Evolutionary conservation across 225 moss, liverwort and hornwort genomes (phyloP), one percentile per base, ranked within the genome.

Genomic region (Pseudoscleropodium purum): DNA sequence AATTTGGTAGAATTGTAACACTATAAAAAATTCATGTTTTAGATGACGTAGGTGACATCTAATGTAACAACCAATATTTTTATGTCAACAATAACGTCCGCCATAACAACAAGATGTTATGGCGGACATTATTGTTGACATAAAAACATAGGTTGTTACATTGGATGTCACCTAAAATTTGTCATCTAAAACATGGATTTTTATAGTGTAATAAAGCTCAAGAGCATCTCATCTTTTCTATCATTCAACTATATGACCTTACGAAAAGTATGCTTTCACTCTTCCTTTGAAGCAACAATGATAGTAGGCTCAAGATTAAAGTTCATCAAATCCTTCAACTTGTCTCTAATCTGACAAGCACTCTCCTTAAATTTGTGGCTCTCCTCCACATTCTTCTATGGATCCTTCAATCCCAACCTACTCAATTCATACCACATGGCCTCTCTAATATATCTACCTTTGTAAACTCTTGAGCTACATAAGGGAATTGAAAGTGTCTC

Each of bases 311-410:
- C 1, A 5, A 15, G 15, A 41, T 15, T 41, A 8, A 41, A 25
- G 3, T 2, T 72, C 24, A 72, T 72, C 41, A 72, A 72, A 8
- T 15, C 41, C 15, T 7, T 72, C 72, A 41, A 72, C 2, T 7
- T 8, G 1, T 70, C 5, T 39, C 8, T 5, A 41, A 70, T 1
- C 2, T 4, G 2, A 6, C 0, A 11, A 0, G 24, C 8, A 70
- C 24, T 17, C 25, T n/a, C n/a, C 3, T n/a, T 69, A 13, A 72
- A 72, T 4, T 25, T 72, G 14, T 72, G 3, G 1, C 14, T 72
- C 14, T 39, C 8, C 1, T 41, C 26, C 0, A 39, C 41, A 25
- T 72, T 15, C 26, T 70, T 41, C 25, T 41, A 15, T 13, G 4
- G 15, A 5, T 39, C 25, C 15, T 14, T 72, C 15, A 72, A 72